Evolutionary conservation across 768 basidiomycete genomes (phyloP).

Genomic region (Suillus americanus): DNA sequence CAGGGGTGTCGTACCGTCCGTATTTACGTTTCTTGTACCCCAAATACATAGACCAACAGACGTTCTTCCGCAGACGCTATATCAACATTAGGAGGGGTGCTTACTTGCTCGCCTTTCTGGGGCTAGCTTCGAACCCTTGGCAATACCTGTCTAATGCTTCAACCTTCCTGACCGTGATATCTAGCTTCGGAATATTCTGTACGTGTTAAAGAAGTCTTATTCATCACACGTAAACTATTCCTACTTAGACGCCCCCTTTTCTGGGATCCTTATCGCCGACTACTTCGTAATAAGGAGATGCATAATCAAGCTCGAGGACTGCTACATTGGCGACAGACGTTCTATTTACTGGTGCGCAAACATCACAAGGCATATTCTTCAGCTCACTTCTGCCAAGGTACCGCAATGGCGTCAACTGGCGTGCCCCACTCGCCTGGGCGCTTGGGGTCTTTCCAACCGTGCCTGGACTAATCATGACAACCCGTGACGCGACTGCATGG

Average conservation of each 20-base stretch:
- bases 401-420: conserved; percentile 11
- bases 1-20: not conserved
- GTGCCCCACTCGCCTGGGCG: conserved; percentile 14
- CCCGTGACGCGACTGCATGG: conserved; percentile 13
- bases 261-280: conserved; percentile 13
- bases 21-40: not conserved
- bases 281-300: conserved; percentile 11
- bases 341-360: conserved; percentile 12
- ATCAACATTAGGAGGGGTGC: conserved; percentile 15
- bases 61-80: conserved; percentile 5
- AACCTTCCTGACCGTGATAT: conserved; percentile 10
- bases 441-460: conserved; percentile 13
- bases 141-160: conserved; percentile 12
- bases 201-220: not conserved
- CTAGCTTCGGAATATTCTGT: conserved; percentile 12
- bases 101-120: conserved; percentile 11
- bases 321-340: conserved; percentile 8
- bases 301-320: conserved; percentile 8
- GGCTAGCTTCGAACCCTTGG: conserved; percentile 12
- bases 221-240: not conserved
- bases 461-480: conserved; percentile 20
- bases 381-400: conserved; percentile 8
- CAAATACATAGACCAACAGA: not conserved
- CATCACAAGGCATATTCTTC: not conserved
- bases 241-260: conserved; percentile 11